A percentile compares a stretch with the other conserved stretches of the same genome.
phyloP scores from a whole-genome alignment of 768 basidiomycete genomes.

The Multifurca ochricompacta region DNA sequence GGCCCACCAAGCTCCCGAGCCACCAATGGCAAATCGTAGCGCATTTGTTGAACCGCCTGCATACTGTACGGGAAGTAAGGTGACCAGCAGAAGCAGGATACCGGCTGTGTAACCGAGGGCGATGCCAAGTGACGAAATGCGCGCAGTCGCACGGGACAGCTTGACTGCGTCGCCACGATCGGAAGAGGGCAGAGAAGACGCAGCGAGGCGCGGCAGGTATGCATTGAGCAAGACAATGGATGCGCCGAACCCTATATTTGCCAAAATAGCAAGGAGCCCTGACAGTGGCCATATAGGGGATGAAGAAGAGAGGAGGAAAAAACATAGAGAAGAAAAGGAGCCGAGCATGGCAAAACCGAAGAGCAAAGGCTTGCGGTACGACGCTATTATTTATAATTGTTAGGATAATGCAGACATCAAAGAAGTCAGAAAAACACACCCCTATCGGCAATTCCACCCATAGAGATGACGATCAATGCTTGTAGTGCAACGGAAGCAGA shows the following conservation, averaged over 20 bases:
- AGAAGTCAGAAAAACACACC: constrained; percentile 40
- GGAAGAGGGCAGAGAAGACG: constrained; percentile 18
- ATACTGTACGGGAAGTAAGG: constrained; percentile 68
- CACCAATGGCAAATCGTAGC: constrained; percentile 73
- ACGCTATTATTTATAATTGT: constrained; percentile 34
- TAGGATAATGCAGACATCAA: not conserved
- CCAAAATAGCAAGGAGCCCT: constrained; percentile 61
- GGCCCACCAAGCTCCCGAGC: constrained; percentile 87
- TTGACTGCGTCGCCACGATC: constrained; percentile 39
- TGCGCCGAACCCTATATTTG: constrained; percentile 83
- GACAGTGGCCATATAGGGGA: constrained; percentile 63
- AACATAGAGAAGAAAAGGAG: constrained; percentile 55
- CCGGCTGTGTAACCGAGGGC: constrained; percentile 84
- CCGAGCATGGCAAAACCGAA: constrained; percentile 69
- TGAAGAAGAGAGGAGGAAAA: constrained; percentile 66
- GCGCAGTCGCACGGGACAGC: constrained; percentile 69
- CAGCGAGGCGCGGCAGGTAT: constrained; percentile 72
- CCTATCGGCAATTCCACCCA: constrained; percentile 86
- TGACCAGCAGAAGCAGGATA: constrained; percentile 63
- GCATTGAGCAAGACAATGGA: constrained; percentile 87
- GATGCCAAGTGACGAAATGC: constrained; percentile 78
- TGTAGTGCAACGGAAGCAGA: constrained; percentile 85
- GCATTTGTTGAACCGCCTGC: constrained; percentile 72
- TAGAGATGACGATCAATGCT: constrained; percentile 90
- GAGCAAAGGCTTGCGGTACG: constrained; percentile 72